A percentile compares a stretch with the other conserved stretches of the same genome.
Conservation (phyloP, 2,329 filamentous ascomycete genomes). For the Fusarium siculi region DNA sequence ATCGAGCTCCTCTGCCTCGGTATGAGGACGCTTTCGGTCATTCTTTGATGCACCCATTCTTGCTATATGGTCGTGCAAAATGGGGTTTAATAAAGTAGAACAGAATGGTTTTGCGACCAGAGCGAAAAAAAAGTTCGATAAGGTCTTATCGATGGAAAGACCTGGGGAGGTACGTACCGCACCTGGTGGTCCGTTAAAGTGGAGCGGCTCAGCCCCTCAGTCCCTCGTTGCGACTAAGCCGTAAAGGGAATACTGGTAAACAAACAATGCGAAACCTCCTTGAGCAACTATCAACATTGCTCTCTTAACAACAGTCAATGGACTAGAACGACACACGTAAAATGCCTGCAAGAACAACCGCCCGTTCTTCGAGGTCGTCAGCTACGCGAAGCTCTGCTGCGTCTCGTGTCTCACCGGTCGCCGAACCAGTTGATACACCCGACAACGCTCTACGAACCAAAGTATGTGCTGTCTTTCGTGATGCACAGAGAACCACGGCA, state of each 20-base stretch:
- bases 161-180: neutral
- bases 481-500: slow-evolving; percentile 89
- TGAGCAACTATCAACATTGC: slow-evolving; percentile 9
- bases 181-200: neutral
- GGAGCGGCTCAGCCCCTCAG: slow-evolving; percentile 10
- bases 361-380: slow-evolving; percentile 59
- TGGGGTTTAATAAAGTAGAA: neutral
- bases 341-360: slow-evolving; percentile 64
- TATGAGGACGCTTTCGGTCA: slow-evolving; percentile 51
- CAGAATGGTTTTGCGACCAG: slow-evolving; percentile 22
- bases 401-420: slow-evolving; percentile 62
- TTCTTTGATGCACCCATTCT: slow-evolving; percentile 47
- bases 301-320: slow-evolving; percentile 6
- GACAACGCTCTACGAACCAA: slow-evolving; percentile 77
- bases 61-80: slow-evolving; percentile 2
- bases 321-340: slow-evolving; percentile 13
- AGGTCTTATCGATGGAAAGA: slow-evolving; percentile 16
- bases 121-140: slow-evolving; percentile 27
- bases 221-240: slow-evolving; percentile 39
- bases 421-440: slow-evolving; percentile 81
- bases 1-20: slow-evolving; percentile 48
- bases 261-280: slow-evolving; percentile 37
- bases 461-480: slow-evolving; percentile 77
- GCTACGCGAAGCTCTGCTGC: slow-evolving; percentile 57
- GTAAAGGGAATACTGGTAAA: slow-evolving; percentile 48